Evolutionary conservation across 2,329 filamentous ascomycete genomes (phyloP).

Genomic region (Pyricularia sp.): DNA sequence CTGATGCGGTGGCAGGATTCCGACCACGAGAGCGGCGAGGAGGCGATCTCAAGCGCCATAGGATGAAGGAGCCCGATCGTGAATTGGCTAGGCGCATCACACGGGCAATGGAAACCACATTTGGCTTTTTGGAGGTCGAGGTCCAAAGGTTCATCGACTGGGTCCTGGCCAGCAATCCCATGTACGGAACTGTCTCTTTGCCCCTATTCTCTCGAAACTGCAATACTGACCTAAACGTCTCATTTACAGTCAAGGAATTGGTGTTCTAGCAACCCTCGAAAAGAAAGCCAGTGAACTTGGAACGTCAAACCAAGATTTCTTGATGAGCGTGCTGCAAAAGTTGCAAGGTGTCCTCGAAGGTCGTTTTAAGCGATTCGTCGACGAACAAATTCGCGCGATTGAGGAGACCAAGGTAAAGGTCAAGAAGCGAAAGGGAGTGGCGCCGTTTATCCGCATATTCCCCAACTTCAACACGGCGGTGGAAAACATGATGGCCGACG

Average conservation of each 20-base stretch:
- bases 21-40: slow-evolving; percentile 55
- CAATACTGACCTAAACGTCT: not conserved
- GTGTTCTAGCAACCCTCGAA: slow-evolving; percentile 70
- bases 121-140: slow-evolving; percentile 67
- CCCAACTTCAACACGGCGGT: slow-evolving; percentile 72
- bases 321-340: slow-evolving; percentile 65
- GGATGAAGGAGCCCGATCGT: slow-evolving; percentile 79
- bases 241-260: slow-evolving; percentile 63
- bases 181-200: slow-evolving; percentile 42
- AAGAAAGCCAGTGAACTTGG: slow-evolving; percentile 65
- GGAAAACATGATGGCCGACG: slow-evolving; percentile 64
- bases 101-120: slow-evolving; percentile 82
- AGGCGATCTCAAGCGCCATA: slow-evolving; percentile 58
- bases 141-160: slow-evolving; percentile 72
- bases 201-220: not conserved
- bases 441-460: slow-evolving; percentile 88
- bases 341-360: slow-evolving; percentile 61
- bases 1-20: slow-evolving; percentile 58
- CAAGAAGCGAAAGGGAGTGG: slow-evolving; percentile 95
- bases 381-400: slow-evolving; percentile 88
- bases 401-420: slow-evolving; percentile 98
- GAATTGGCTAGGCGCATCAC: slow-evolving; percentile 72
- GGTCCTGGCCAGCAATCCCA: slow-evolving; percentile 64
- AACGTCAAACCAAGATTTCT: slow-evolving; percentile 86
- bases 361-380: slow-evolving; percentile 77